Conservation (phyloP, 371 early-diverging fungal genomes). For the Zancudomyces culisetae region DNA sequence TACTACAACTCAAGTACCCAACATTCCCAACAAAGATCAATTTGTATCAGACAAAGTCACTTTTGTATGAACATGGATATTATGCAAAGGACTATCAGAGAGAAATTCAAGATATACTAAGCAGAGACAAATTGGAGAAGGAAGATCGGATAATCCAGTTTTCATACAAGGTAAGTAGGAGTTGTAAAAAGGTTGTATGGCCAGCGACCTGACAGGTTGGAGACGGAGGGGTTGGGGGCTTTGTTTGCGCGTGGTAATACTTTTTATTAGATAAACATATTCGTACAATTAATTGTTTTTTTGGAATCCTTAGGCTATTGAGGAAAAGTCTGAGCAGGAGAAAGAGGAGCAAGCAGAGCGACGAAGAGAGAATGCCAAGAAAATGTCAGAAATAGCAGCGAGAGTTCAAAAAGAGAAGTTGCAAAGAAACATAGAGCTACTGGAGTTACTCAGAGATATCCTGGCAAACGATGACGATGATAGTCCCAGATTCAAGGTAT, state of each 20-base stretch:
- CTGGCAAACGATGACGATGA: neutral
- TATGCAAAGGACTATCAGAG: slow-evolving; percentile 55
- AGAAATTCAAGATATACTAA: slow-evolving; percentile 26
- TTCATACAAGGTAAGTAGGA: slow-evolving; percentile 18
- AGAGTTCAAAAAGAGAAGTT: slow-evolving; percentile 63
- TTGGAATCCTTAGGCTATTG: slow-evolving; percentile 16
- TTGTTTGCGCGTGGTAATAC: too few species aligned
- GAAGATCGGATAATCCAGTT: slow-evolving; percentile 21
- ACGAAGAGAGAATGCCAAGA: slow-evolving; percentile 46
- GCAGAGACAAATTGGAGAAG: slow-evolving; percentile 6
- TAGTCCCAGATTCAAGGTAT: too few species aligned
- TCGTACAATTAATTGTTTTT: neutral
- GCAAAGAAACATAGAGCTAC: slow-evolving; percentile 19
- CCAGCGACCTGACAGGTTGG: too few species aligned
- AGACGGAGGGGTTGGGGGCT: too few species aligned
- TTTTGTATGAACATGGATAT: slow-evolving; percentile 41
- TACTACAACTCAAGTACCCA: slow-evolving; percentile 78
- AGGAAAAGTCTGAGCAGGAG: slow-evolving; percentile 63
- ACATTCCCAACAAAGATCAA: slow-evolving; percentile 70
- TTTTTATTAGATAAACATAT: neutral
- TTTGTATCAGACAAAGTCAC: slow-evolving; percentile 42
- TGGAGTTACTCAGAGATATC: slow-evolving; percentile 23
- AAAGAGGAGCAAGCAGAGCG: slow-evolving; percentile 46
- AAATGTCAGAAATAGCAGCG: slow-evolving; percentile 60
- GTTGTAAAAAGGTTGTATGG: too few species aligned